Evolutionary conservation across 164 flowering plant species (phyloP).

Genomic region (Nelumbo lutea): DNA sequence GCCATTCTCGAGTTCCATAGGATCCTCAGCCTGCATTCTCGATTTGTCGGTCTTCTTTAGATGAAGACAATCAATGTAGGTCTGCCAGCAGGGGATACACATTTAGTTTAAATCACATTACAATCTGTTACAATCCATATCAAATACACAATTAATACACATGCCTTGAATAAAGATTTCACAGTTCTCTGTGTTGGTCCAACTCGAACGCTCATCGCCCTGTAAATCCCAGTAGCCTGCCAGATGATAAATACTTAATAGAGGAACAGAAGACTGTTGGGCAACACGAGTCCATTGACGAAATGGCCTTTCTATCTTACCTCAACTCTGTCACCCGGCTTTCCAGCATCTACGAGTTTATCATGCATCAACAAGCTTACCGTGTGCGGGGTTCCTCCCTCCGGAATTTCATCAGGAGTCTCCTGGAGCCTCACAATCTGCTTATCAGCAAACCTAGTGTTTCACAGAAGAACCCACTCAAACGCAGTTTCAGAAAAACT

Average conservation of each 20-base stretch:
- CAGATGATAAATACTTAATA: conserved; percentile 1
- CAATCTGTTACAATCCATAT: neutral
- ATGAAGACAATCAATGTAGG: conserved; percentile 95
- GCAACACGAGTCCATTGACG: neutral
- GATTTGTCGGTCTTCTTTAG: conserved; percentile 82
- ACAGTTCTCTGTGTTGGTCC: conserved; percentile 90
- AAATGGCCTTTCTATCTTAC: conserved; percentile 26
- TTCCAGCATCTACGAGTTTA: conserved; percentile 88
- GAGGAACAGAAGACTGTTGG: neutral
- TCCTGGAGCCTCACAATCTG: conserved; percentile 97
- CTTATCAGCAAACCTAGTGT: conserved; percentile 81
- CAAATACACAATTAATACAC: neutral
- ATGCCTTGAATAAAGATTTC: conserved; percentile 88
- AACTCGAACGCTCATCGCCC: conserved; percentile 98
- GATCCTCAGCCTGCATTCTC: conserved; percentile 74
- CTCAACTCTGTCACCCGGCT: conserved; percentile 98
- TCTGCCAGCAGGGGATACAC: conserved; percentile 41
- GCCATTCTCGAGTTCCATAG: conserved; percentile 52
- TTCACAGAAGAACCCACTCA: neutral
- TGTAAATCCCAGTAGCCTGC: conserved; percentile 92
- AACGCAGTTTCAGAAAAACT: neutral
- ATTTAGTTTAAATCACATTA: neutral
- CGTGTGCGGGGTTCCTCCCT: conserved; percentile 98
- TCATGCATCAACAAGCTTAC: conserved; percentile 98
- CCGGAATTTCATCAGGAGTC: conserved; percentile 98